These are phyloP conservation scores for Mrakia blollopis DNA, from an alignment of 768 basidiomycete species.

Conservation along the genomic window DNA sequence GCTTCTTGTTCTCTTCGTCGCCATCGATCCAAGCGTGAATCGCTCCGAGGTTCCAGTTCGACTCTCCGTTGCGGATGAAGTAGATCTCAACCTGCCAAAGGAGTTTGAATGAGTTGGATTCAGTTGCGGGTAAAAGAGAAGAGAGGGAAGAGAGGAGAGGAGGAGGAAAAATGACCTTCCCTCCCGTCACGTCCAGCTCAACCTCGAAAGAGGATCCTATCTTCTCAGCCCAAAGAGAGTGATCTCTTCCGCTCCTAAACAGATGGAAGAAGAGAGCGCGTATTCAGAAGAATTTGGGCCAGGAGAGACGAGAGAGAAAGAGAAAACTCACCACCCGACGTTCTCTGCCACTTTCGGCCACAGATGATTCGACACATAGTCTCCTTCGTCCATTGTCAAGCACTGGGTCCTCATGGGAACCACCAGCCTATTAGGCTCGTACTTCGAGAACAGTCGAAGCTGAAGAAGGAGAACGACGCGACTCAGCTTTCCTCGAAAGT, in stretches of 20 bases:
- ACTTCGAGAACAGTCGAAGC: slow-evolving; percentile 2
- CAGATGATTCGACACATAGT: background rate
- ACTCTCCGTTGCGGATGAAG: background rate
- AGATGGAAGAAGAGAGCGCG: background rate
- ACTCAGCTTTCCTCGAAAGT: background rate
- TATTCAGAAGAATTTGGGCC: background rate
- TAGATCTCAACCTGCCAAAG: background rate
- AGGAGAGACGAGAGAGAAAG: background rate
- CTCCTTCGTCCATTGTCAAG: background rate
- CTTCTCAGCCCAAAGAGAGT: background rate
- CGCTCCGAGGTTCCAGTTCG: background rate
- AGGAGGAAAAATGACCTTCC: background rate
- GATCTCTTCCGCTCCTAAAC: background rate
- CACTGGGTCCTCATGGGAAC: slow-evolving; percentile 3
- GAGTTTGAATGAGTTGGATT: background rate
- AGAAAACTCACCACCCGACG: background rate
- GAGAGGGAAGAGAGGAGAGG: background rate
- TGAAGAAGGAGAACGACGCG: background rate
- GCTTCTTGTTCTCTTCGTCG: background rate
- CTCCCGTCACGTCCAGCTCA: background rate
- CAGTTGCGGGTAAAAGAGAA: background rate
- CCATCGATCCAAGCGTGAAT: background rate
- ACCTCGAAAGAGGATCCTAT: background rate
- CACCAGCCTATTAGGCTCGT: background rate
- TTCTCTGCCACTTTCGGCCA: background rate